These are phyloP conservation scores for Kuraishia borneana DNA, from an alignment of 805 yeast genomes.

Conservation along the genomic window DNA sequence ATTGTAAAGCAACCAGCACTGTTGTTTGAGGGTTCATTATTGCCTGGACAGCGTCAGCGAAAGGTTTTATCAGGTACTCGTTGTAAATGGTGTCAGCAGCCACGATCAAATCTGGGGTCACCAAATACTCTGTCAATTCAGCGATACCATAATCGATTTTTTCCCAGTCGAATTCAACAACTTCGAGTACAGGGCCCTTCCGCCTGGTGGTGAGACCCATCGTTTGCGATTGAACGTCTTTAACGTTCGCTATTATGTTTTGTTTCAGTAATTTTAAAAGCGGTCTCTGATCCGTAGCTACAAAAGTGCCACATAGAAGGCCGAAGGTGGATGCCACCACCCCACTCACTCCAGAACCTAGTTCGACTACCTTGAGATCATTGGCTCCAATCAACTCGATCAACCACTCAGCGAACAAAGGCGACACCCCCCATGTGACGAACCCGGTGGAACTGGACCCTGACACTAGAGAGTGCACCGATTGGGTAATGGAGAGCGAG, in stretches of 20 bases:
- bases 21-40: constrained; percentile 23
- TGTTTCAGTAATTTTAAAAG: constrained; percentile 34
- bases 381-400: constrained; percentile 10
- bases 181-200: constrained; percentile 22
- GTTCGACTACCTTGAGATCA: constrained; percentile 28
- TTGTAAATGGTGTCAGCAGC: constrained; percentile 64
- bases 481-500: constrained; percentile 1
- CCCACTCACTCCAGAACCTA: constrained; percentile 56
- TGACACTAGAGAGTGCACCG: constrained; percentile 1
- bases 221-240: constrained; percentile 12
- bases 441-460: constrained; percentile 37
- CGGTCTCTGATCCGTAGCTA: constrained; percentile 51
- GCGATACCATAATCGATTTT: constrained; percentile 14
- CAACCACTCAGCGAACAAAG: constrained; percentile 43
- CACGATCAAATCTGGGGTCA: constrained; percentile 33
- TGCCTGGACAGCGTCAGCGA: constrained; percentile 29
- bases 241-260: constrained; percentile 32
- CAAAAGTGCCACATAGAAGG: constrained; percentile 21
- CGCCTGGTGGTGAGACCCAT: constrained; percentile 4
- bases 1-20: constrained; percentile 36
- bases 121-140: constrained; percentile 3
- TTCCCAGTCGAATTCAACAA: constrained; percentile 56
- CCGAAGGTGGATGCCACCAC: constrained; percentile 30
- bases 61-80: constrained; percentile 40
- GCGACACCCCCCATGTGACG: constrained; percentile 47